A percentile compares a stretch with the other conserved stretches of the same genome.
Conservation (phyloP, 768 basidiomycete species). For the Suillus brevipes region DNA sequence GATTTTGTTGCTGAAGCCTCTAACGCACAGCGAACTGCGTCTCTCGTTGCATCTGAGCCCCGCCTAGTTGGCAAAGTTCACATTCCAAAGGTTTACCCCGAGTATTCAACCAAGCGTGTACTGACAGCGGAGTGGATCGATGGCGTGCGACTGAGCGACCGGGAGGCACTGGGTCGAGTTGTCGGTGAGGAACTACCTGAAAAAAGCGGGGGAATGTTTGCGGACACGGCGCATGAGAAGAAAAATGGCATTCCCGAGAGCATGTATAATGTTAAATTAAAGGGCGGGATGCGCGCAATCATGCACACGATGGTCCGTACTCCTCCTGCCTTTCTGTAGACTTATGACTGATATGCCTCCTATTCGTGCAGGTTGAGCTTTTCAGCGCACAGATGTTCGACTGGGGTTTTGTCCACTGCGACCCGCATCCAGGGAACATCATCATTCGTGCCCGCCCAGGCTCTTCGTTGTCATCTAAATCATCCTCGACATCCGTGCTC, state of each 20-base stretch:
- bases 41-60: conserved; percentile 69
- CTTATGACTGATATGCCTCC: neutral
- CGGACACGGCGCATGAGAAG: neutral
- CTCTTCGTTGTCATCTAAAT: conserved; percentile 3
- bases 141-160: conserved; percentile 71
- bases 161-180: conserved; percentile 51
- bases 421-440: conserved; percentile 78
- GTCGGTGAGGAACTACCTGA: conserved; percentile 47
- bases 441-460: conserved; percentile 54
- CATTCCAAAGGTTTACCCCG: conserved; percentile 74
- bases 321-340: neutral
- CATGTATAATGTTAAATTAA: conserved; percentile 30
- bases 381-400: conserved; percentile 90
- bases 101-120: conserved; percentile 72
- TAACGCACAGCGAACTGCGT: conserved; percentile 72
- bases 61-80: conserved; percentile 68
- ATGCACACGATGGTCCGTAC: conserved; percentile 72
- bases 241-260: conserved; percentile 3
- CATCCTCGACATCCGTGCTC: conserved; percentile 38
- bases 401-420: conserved; percentile 90
- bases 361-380: conserved; percentile 48
- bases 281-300: conserved; percentile 60
- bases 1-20: conserved; percentile 79
- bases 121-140: conserved; percentile 88
- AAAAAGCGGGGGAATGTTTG: conserved; percentile 2